A percentile compares a stretch with the other conserved stretches of the same genome.
phyloP scores from a whole-genome alignment of 352 stramenopile genomes.

The Blastocystis sp. region DNA sequence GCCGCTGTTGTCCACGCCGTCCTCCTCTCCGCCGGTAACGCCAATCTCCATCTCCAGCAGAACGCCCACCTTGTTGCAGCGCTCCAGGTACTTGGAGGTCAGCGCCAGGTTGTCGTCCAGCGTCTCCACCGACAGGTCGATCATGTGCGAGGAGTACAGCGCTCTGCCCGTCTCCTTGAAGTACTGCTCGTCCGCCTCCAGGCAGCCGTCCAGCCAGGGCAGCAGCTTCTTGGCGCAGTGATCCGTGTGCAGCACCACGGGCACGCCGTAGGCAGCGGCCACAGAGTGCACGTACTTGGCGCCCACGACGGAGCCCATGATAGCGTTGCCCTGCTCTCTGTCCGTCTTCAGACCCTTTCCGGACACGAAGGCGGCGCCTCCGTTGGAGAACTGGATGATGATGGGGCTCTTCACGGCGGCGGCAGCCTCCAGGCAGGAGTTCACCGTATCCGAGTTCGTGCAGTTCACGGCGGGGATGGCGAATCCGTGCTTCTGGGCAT shows the following conservation, averaged over 20 bases:
- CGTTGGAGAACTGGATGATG: slow-evolving; percentile 96
- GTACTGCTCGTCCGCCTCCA: slow-evolving; percentile 90
- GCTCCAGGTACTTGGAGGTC: slow-evolving; percentile 94
- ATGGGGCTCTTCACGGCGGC: slow-evolving; percentile 91
- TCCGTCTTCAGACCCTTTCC: slow-evolving; percentile 90
- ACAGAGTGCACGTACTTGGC: slow-evolving; percentile 92
- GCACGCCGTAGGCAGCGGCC: slow-evolving; percentile 90
- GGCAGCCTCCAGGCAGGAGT: slow-evolving; percentile 90
- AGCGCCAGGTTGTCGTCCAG: slow-evolving; percentile 95
- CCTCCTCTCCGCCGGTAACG: slow-evolving; percentile 94
- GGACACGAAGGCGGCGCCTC: slow-evolving; percentile 90
- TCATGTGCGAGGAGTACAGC: slow-evolving; percentile 95
- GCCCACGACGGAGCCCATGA: slow-evolving; percentile 82
- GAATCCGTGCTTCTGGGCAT: slow-evolving; percentile 87
- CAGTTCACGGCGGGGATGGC: slow-evolving; percentile 96
- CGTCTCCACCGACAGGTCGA: slow-evolving; percentile 94
- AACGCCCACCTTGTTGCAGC: slow-evolving; percentile 89
- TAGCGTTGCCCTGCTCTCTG: slow-evolving; percentile 83
- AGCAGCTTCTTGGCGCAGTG: slow-evolving; percentile 96
- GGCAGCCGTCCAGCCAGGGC: slow-evolving; percentile 93
- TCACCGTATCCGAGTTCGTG: slow-evolving; percentile 87
- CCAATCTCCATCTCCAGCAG: slow-evolving; percentile 96
- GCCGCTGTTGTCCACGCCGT: slow-evolving; percentile 94
- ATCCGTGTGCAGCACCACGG: slow-evolving; percentile 95
- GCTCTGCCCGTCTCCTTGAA: slow-evolving; percentile 87